Conservation (phyloP, 208 protist genomes). For the Balamuthia mandrillaris region DNA sequence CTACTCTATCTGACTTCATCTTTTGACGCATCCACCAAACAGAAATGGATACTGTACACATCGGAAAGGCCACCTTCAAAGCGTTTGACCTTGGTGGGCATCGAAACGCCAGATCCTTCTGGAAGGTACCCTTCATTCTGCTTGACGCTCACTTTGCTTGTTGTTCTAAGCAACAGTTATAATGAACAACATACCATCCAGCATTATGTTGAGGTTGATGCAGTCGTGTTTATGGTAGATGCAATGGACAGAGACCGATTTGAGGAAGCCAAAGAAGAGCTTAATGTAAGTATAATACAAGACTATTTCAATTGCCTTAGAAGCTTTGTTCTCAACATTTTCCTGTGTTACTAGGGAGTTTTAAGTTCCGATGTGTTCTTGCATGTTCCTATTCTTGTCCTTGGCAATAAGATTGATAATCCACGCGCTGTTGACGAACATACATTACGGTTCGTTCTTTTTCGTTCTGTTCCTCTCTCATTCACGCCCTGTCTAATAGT, state of each 20-base stretch:
- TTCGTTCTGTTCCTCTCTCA: not conserved
- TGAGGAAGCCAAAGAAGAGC: constrained; percentile 88
- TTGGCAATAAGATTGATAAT: constrained; percentile 99
- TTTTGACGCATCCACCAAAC: too few relatives aligned
- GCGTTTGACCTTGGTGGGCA: constrained; percentile 99
- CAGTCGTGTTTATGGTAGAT: constrained; percentile 98
- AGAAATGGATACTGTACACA: constrained; percentile 94
- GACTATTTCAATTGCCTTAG: not conserved
- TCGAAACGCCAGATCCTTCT: constrained; percentile 86
- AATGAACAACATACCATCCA: not conserved
- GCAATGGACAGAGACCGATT: constrained; percentile 91
- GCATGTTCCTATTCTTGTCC: constrained; percentile 95
- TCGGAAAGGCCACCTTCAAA: constrained; percentile 97
- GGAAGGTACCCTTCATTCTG: constrained; percentile 96
- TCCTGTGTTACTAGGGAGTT: constrained; percentile 57
- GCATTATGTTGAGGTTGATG: not conserved
- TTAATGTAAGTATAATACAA: constrained; percentile 48
- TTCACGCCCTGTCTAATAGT: not conserved
- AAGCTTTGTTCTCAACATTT: not conserved
- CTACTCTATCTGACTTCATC: too few relatives aligned
- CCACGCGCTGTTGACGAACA: not conserved
- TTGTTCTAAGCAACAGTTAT: too few relatives aligned
- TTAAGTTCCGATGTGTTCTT: constrained; percentile 87
- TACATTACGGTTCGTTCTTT: not conserved
- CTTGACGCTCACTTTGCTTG: constrained; percentile 91